A percentile compares a stretch with the other conserved stretches of the same genome.
These are phyloP conservation scores for Suillus brevipes DNA, from an alignment of 768 basidiomycete species.

Conservation along the genomic window DNA sequence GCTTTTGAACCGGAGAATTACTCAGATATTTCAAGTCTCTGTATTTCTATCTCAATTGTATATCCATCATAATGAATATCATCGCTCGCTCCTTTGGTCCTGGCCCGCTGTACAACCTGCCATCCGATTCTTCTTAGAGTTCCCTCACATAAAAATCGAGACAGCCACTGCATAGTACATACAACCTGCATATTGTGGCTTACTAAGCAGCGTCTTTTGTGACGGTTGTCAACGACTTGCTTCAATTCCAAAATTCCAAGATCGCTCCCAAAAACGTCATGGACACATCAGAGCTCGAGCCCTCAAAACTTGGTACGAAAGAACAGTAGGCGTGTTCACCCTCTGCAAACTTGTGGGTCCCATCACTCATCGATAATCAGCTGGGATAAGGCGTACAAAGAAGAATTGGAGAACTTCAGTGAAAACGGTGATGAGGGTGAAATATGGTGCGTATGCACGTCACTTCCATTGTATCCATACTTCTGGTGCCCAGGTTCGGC, in stretches of 20 bases:
- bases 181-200: background rate
- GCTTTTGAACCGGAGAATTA: conserved; percentile 14
- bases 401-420: conserved; percentile 69
- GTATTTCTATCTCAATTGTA: conserved; percentile 23
- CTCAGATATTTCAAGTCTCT: conserved; percentile 7
- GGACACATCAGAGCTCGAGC: conserved; percentile 49
- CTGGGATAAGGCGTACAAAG: conserved; percentile 77
- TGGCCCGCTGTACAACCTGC: background rate
- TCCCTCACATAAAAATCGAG: background rate
- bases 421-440: conserved; percentile 86
- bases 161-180: background rate
- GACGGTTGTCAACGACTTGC: background rate
- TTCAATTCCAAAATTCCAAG: background rate
- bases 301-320: conserved; percentile 79
- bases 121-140: background rate
- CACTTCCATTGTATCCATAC: background rate
- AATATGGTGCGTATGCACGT: conserved; percentile 56
- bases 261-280: conserved; percentile 19
- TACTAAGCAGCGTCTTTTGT: background rate
- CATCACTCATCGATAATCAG: conserved; percentile 35
- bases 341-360: background rate
- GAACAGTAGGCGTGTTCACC: conserved; percentile 56
- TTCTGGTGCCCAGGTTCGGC: conserved; percentile 62
- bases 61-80: conserved; percentile 19
- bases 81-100: conserved; percentile 9